Base-by-base conservation (phyloP, 2,329 filamentous ascomycete species). In the Colletotrichum noveboracense region DNA sequence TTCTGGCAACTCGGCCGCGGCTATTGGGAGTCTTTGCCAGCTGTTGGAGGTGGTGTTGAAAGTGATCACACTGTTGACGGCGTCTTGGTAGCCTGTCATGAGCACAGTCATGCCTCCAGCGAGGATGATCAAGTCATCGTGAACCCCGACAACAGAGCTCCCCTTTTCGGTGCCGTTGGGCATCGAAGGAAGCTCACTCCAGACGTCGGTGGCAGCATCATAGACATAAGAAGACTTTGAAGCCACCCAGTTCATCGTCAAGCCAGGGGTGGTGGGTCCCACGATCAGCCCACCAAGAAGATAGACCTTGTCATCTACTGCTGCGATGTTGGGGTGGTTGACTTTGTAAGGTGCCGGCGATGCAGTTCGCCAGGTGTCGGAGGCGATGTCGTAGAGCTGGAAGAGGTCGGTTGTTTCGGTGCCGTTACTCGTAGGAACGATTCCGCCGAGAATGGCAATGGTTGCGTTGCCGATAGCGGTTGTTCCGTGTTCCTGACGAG, bases 321-420 rank as follows among this genome's bases (percentile, higher is more conserved):
- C 82, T 8, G 82, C 85, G 24, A 80, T 82, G 66, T 87, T 87
- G 61, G 81, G 79, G 68, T 87, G 85, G 64, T 85, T 86, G 4
- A 84, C 75, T 7, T 78, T 60, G 0, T 80, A 58, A 0, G 85
- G 85, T 0, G 82, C 70, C 6, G 81, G 78, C 0, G 83, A 77
- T 2, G 76, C 80, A 3, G 66, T 18, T n/a, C 66, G 66, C 84
- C 84, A 85, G 3, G 32, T 76, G n/a, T 84, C 76, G 2, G 73
- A 79, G 21, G 24, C 21, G 0, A 78, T 76, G 61, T 86, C 79
- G 66, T 82, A 86, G 1, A 78, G 78, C 55, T 85, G 80, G 14
- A 28, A 58, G 4, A 58, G 55, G 55, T 58, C 55, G 14, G 55
- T 28, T 12, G 55, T 58, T 26, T 58, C 55, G 24, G 55, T 58